Evolutionary conservation across 208 protist species (phyloP), one percentile per base, ranked within the genome.

Genomic region (Crithidia mellificae): DNA sequence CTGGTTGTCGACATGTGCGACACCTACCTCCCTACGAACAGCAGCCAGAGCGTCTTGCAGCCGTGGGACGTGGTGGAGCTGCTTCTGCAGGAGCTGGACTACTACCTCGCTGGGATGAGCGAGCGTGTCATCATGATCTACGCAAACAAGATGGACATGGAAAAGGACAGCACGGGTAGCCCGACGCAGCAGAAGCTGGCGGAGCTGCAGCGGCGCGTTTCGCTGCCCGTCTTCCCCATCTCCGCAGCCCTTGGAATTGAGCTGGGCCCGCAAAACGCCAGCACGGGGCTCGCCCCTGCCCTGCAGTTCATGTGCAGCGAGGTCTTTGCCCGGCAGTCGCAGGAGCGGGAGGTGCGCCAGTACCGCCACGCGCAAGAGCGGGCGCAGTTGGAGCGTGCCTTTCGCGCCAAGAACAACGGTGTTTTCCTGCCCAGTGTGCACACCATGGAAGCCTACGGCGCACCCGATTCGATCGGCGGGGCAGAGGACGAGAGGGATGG

Each of bases 91-190:
- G 91, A 97, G 76, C 66, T 96, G 20, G 88, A 95, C 65, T 97
- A 95, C 77, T 97, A 96, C 69, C 67, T 88, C 7, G 81, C 84
- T 1, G 69, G 78, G 6, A 67, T 96, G 30, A 91, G 84, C 32
- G 77, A 82, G 41, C 70, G 83, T 15, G 91, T 85, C 32, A 68
- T 95, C 44, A 92, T 95, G 83, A 72, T 94, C 30, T 90, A 94
- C 38, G 91, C 88, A 3, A 97, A 96, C 72, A 97, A 97, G 72
- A 97, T 96, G 91, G 93, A 97, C 69, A 34, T 92, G 0, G 72
- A 84, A 27, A 72, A 59, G 22, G 93, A 96, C 61, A 68, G 49
- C 29, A 39, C 59, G 6, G 90, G 91, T 5, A 64, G 38, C 2
- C 52, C 68, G 12, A 85, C 83, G 34, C 30, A 51, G 25, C 62